These are phyloP conservation scores for Crithidia acanthocephali DNA, from an alignment of 208 protist species.

Conservation along the genomic window DNA sequence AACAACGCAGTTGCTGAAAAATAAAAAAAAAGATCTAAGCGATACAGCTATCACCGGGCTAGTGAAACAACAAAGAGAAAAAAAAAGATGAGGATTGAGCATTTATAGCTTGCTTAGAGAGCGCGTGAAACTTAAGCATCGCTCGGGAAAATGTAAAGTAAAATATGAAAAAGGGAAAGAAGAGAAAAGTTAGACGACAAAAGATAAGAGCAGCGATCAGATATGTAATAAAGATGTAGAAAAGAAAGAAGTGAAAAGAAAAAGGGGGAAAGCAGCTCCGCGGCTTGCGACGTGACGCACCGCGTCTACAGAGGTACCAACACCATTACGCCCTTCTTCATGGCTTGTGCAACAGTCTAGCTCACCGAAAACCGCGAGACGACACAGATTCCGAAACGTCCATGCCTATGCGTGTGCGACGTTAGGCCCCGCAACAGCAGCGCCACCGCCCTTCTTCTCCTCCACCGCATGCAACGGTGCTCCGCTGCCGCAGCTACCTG, in stretches of 20 bases:
- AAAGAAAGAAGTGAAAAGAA: constrained; percentile 11
- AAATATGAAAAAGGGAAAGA: constrained; percentile 15
- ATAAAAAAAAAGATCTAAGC: too few relatives aligned
- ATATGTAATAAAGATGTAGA: constrained; percentile 2
- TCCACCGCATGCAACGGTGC: background rate
- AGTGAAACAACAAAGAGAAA: constrained; percentile 12
- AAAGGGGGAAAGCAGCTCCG: background rate
- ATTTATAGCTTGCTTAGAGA: constrained; percentile 9
- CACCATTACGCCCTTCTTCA: too few relatives aligned
- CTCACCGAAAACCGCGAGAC: too few relatives aligned
- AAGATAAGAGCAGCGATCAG: constrained; percentile 4
- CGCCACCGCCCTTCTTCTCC: background rate
- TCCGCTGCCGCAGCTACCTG: too few relatives aligned
- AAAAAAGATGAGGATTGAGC: constrained; percentile 1
- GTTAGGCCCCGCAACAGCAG: background rate
- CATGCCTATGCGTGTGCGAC: too few relatives aligned
- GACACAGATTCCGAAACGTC: too few relatives aligned
- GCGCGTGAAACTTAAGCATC: background rate
- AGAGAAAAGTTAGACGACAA: constrained; percentile 10
- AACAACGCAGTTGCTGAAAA: background rate
- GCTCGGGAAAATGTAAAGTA: background rate
- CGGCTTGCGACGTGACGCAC: background rate
- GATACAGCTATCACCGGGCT: too few relatives aligned
- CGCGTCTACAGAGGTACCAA: too few relatives aligned
- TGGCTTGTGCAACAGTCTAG: too few relatives aligned